Conservation (phyloP, 805 yeast species). For the Ascoidea tarda region DNA sequence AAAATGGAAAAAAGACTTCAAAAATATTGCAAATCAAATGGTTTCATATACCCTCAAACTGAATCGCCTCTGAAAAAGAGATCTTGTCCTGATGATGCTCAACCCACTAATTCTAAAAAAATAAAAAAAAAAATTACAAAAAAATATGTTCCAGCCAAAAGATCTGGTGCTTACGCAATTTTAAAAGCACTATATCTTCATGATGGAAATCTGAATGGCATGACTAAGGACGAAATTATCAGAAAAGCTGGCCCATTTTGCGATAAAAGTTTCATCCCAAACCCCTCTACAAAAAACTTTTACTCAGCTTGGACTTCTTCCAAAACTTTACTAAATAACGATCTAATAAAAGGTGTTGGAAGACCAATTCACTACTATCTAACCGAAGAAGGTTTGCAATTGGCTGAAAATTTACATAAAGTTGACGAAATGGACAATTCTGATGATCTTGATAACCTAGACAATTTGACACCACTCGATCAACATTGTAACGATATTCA, state of each 20-base stretch:
- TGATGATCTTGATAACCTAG: background rate
- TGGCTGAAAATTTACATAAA: constrained; percentile 42
- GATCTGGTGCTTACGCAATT: constrained; percentile 82
- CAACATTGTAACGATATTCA: background rate
- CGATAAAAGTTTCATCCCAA: constrained; percentile 40
- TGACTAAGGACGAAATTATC: constrained; percentile 47
- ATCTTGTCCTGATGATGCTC: constrained; percentile 2
- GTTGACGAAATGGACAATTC: constrained; percentile 21
- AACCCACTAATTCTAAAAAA: constrained; percentile 6
- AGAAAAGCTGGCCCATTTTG: constrained; percentile 39
- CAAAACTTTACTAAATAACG: constrained; percentile 47
- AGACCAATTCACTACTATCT: constrained; percentile 46
- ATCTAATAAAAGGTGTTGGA: constrained; percentile 39
- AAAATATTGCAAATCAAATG: constrained; percentile 42
- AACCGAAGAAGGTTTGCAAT: constrained; percentile 53
- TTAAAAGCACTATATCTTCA: constrained; percentile 38
- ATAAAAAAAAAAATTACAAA: constrained; percentile 14
- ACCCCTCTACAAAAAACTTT: constrained; percentile 45
- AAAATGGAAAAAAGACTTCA: constrained; percentile 31
- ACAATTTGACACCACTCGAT: background rate
- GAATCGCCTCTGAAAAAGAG: constrained; percentile 12
- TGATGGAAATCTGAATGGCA: constrained; percentile 38
- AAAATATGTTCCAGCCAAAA: constrained; percentile 53
- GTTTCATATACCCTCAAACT: constrained; percentile 27
- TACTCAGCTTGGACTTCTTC: constrained; percentile 69